These are phyloP conservation scores for Pistacia atlantica DNA, from an alignment of 345 rosid genomes.

Conservation along the genomic window DNA sequence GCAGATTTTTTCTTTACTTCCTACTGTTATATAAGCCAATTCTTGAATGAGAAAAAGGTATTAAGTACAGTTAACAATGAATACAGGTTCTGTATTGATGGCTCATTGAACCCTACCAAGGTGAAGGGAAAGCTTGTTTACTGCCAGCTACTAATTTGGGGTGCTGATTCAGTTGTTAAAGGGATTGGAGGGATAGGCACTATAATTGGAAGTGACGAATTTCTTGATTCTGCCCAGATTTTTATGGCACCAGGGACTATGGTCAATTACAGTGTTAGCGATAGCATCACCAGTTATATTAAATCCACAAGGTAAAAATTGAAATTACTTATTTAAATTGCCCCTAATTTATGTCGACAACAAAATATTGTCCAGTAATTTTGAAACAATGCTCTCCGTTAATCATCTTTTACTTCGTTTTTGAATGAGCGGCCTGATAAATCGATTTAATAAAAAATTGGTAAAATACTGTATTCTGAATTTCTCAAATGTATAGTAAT, in stretches of 20 bases:
- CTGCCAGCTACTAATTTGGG: slow-evolving; percentile 50
- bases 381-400: slow-evolving; percentile 26
- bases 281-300: slow-evolving; percentile 49
- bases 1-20: too few relatives aligned
- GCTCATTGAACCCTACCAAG: slow-evolving; percentile 59
- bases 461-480: slow-evolving; percentile 37
- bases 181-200: slow-evolving; percentile 67
- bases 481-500: slow-evolving; percentile 19
- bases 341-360: background rate
- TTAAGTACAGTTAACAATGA: background rate
- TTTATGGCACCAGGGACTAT: slow-evolving; percentile 79
- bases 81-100: slow-evolving; percentile 57
- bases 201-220: slow-evolving; percentile 44
- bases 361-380: background rate
- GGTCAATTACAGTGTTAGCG: slow-evolving; percentile 58
- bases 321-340: background rate
- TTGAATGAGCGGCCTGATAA: slow-evolving; percentile 25
- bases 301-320: slow-evolving; percentile 58
- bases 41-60: background rate
- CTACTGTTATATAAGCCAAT: background rate
- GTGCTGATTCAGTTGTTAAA: slow-evolving; percentile 69
- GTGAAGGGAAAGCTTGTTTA: slow-evolving; percentile 73
- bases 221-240: slow-evolving; percentile 70
- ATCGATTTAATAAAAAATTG: slow-evolving; percentile 1
- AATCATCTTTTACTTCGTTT: too few relatives aligned